A percentile compares a stretch with the other conserved stretches of the same genome.
Conservation (phyloP, 257 asterid genomes). For the Ilex aquifolium region DNA sequence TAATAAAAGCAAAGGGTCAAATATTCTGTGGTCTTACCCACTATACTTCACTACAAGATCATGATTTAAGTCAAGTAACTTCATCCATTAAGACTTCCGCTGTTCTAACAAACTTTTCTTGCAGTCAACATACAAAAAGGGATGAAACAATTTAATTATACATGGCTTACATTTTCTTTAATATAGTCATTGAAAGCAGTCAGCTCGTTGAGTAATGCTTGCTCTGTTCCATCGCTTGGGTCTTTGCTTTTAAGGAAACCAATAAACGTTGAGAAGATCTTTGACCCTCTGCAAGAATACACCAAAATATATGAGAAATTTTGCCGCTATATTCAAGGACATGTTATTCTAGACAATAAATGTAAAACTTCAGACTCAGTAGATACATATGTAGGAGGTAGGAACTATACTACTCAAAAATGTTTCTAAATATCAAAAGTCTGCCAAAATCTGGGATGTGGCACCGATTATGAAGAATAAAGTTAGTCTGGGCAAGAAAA, state of each 20-base stretch:
- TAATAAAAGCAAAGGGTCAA: too few relatives aligned
- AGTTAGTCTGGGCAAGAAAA: too few relatives aligned
- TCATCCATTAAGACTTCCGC: background rate
- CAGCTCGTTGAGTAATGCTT: conserved; percentile 71
- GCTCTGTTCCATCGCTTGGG: conserved; percentile 75
- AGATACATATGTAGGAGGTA: background rate
- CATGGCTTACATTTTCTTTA: conserved; percentile 58
- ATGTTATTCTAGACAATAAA: background rate
- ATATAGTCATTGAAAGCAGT: conserved; percentile 61
- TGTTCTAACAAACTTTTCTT: background rate
- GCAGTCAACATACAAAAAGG: conserved; percentile 5
- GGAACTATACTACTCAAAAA: background rate
- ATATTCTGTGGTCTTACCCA: too few relatives aligned
- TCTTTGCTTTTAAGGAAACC: conserved; percentile 95
- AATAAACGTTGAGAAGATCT: conserved; percentile 80
- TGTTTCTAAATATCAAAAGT: background rate
- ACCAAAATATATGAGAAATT: conserved; percentile 5
- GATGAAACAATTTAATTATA: background rate
- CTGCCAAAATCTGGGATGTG: background rate
- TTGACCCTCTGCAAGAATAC: conserved; percentile 67
- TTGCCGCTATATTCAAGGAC: background rate
- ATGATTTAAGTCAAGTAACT: background rate
- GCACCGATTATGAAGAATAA: too few relatives aligned
- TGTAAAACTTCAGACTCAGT: background rate
- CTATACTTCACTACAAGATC: too few relatives aligned